Evolutionary conservation across 352 stramenopile genomes (phyloP).

Genomic region (Globisporangium echinulatum): DNA sequence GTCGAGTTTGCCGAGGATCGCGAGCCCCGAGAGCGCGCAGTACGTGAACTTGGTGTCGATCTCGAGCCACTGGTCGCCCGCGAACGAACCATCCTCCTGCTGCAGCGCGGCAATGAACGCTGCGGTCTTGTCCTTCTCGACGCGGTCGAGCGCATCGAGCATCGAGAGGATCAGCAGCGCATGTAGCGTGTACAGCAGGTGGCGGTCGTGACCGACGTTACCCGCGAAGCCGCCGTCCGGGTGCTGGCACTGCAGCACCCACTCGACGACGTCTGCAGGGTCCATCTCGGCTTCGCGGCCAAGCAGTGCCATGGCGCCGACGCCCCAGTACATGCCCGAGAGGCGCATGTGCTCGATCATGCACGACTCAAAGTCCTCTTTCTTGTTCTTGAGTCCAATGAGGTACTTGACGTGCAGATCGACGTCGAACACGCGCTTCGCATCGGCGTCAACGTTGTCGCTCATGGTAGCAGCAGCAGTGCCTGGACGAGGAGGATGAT

Average conservation of each 20-base stretch:
- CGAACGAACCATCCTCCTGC: conserved; percentile 96
- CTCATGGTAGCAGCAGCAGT: conserved; percentile 1
- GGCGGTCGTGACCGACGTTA: conserved; percentile 95
- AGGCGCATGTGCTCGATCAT: conserved; percentile 97
- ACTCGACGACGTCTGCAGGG: conserved; percentile 88
- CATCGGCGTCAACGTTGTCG: not conserved
- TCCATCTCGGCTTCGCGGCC: conserved; percentile 81
- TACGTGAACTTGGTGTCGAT: conserved; percentile 99
- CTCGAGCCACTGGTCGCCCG: conserved; percentile 95
- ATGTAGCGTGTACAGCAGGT: conserved; percentile 97
- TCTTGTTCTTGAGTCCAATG: conserved; percentile 74
- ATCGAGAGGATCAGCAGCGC: conserved; percentile 97
- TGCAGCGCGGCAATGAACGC: conserved; percentile 89
- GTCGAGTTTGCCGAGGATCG: conserved; percentile 88
- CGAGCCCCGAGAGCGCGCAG: conserved; percentile 94
- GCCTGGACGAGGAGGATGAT: not conserved
- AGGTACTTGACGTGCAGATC: conserved; percentile 79
- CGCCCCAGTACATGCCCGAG: conserved; percentile 98
- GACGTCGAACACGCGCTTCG: conserved; percentile 34
- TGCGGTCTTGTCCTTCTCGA: conserved; percentile 78
- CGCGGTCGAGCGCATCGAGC: conserved; percentile 73
- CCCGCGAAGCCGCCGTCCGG: conserved; percentile 92
- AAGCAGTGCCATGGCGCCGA: conserved; percentile 93
- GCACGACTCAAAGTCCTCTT: conserved; percentile 87
- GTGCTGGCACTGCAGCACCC: conserved; percentile 94